Evolutionary conservation across 441 rosid species (phyloP).

Genomic region (Pelargonium myrrhifolium): DNA sequence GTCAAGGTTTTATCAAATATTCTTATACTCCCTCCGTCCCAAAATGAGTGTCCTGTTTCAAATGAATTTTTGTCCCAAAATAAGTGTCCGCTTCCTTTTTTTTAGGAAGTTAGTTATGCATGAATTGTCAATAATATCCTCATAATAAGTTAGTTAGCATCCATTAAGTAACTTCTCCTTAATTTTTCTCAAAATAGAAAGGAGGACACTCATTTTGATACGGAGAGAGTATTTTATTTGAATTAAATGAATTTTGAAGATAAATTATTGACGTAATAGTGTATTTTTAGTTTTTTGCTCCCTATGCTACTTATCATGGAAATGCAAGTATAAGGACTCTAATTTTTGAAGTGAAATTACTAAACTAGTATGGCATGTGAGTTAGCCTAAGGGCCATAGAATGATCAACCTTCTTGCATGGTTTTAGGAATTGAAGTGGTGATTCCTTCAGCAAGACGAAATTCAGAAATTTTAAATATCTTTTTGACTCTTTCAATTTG

Average conservation of each 20-base stretch:
- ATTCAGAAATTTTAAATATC: neutral
- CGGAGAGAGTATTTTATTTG: neutral
- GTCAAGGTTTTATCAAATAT: slow-evolving; percentile 42
- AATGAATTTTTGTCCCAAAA: too few species aligned
- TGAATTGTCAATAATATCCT: too few species aligned
- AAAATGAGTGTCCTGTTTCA: too few species aligned
- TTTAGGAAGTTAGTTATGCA: too few species aligned
- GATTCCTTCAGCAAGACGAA: neutral
- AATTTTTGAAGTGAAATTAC: neutral
- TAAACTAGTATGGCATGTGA: neutral
- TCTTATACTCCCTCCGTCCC: too few species aligned
- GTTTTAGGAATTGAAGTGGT: neutral
- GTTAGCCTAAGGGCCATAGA: neutral
- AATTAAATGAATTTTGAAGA: neutral
- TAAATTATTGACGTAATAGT: neutral
- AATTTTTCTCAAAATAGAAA: too few species aligned
- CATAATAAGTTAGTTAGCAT: too few species aligned
- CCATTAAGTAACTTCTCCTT: too few species aligned
- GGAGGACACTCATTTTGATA: too few species aligned
- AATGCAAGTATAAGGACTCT: neutral
- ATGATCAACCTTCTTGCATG: neutral
- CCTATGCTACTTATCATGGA: neutral
- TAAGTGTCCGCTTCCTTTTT: too few species aligned
- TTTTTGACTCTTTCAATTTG: neutral
- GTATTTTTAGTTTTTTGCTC: slow-evolving; percentile 10